Evolutionary conservation across 1,284 basidiomycete genomes (phyloP), one percentile per base, ranked within the genome.

Genomic region (Cystobasidium pallidum): DNA sequence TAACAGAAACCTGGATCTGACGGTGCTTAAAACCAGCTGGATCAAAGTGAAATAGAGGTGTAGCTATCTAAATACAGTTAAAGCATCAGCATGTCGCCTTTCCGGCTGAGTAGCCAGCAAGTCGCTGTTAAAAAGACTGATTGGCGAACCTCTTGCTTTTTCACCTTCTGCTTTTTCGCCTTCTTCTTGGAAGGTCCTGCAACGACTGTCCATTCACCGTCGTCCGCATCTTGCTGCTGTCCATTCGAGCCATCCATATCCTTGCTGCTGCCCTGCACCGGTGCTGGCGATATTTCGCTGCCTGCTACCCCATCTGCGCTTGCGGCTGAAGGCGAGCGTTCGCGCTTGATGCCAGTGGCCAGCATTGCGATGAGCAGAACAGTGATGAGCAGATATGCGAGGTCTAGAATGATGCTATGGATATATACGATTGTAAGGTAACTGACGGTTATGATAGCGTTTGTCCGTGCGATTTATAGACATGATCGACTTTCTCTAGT

Each of bases 31-130:
- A 79, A 0, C 78, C 78, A 30, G 77, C 74, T 24, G 77, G 78
- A 66, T 78, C 78, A 66, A 78, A 79, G 17, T 77, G 73, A 72
- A 79, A 79, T 26, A 75, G 73, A 11, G 78, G 77, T 24, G 77
- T 49, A 28, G 68, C 68, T 17, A 71, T 54, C 39, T 66, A 36
- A 3, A 24, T 19, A 24, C 4, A 32, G 55, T 34, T 21, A 45
- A n/a, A 11, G 7, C 8, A 39, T 62, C 39, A 62, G 59, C 41
- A 41, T 62, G 59, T 11, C 43, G 6, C 10, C 13, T 24, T 28
- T 4, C 43, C 19, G 11, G 43, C 8, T 15, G n/a, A 21, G 7
- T 45, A n/a, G 59, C 34, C 59, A 62, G 8, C 32, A 6, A 7
- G 41, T 26, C 8, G 15, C 10, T 30, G 59, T 26, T 7, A n/a